A percentile compares a stretch with the other conserved stretches of the same genome.
Conservation (phyloP, 257 asterid genomes). For the Fraxinus anomala region DNA sequence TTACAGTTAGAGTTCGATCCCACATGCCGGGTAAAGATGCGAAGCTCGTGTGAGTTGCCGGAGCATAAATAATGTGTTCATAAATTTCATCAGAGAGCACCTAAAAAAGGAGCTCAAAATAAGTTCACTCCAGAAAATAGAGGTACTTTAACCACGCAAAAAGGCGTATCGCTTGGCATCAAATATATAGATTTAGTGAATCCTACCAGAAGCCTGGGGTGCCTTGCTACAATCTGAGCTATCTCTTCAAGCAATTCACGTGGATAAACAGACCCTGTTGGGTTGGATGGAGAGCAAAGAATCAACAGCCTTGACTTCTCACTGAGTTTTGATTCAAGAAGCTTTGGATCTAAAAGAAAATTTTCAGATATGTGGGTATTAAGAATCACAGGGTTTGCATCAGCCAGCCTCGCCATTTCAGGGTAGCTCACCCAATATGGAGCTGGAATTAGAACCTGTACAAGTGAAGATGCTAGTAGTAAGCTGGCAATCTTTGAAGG, state of each 20-base stretch:
- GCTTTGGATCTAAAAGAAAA: constrained; percentile 79
- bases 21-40: constrained; percentile 97
- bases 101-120: constrained; percentile 37
- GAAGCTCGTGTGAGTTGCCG: constrained; percentile 93
- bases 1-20: constrained; percentile 91
- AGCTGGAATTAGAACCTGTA: constrained; percentile 88
- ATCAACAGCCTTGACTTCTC: constrained; percentile 89
- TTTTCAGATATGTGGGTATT: constrained; percentile 77
- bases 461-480: constrained; percentile 7
- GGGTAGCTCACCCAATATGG: constrained; percentile 99
- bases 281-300: constrained; percentile 98
- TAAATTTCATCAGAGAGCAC: constrained; percentile 95
- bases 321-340: constrained; percentile 72
- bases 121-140: constrained; percentile 8
- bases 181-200: constrained; percentile 20
- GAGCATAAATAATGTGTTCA: constrained; percentile 90
- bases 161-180: neutral
- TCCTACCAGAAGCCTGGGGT: constrained; percentile 89
- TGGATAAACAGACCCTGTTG: constrained; percentile 98
- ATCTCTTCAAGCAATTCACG: constrained; percentile 77
- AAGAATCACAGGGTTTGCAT: constrained; percentile 86
- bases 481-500: constrained; percentile 3
- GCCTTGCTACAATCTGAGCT: constrained; percentile 79
- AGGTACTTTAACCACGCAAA: constrained; percentile 14
- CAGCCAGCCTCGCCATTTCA: constrained; percentile 96